phyloP scores from a whole-genome alignment of 805 yeast species.

The Candida caryicola region DNA sequence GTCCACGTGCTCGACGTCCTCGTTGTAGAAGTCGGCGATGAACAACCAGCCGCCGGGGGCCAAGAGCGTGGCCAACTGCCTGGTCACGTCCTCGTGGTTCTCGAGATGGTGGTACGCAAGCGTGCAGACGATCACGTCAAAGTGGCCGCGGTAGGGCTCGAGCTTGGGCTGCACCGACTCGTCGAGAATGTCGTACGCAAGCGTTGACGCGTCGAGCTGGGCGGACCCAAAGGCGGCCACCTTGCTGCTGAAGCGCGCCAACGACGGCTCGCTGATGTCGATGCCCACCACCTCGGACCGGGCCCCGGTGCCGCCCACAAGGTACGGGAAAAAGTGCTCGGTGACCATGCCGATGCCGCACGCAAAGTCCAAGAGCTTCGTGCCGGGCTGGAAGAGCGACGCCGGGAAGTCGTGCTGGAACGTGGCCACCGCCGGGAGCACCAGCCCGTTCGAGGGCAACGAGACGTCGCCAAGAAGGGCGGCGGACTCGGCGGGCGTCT shows the following conservation, averaged over 20 bases:
- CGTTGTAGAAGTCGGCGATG: conserved; percentile 40
- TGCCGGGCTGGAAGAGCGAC: conserved; percentile 19
- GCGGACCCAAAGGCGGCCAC: conserved; percentile 10
- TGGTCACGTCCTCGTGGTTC: conserved; percentile 27
- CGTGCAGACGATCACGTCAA: conserved; percentile 36
- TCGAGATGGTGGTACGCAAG: conserved; percentile 40
- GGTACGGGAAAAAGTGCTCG: conserved; percentile 27
- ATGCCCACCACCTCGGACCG: conserved; percentile 29
- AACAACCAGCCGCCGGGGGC: conserved; percentile 33
- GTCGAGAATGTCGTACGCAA: conserved; percentile 26
- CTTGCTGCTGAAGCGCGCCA: conserved; percentile 13
- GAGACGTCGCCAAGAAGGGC: conserved; percentile 14
- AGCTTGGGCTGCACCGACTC: conserved; percentile 9
- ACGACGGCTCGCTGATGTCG: conserved; percentile 31
- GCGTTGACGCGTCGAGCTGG: conserved; percentile 7
- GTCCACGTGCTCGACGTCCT: conserved; percentile 12
- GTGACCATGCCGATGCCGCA: conserved; percentile 43
- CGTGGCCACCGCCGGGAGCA: conserved; percentile 12
- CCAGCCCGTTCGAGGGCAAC: conserved; percentile 11
- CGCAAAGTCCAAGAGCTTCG: conserved; percentile 38
- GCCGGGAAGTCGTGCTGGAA: conserved; percentile 9
- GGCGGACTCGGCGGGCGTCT: conserved; percentile 11
- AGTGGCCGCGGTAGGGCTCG: conserved; percentile 16
- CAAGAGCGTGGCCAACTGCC: conserved; percentile 31
- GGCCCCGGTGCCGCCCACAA: conserved; percentile 6